phyloP scores from a whole-genome alignment of 768 basidiomycete genomes.

The Xanthoconium stramineum region DNA sequence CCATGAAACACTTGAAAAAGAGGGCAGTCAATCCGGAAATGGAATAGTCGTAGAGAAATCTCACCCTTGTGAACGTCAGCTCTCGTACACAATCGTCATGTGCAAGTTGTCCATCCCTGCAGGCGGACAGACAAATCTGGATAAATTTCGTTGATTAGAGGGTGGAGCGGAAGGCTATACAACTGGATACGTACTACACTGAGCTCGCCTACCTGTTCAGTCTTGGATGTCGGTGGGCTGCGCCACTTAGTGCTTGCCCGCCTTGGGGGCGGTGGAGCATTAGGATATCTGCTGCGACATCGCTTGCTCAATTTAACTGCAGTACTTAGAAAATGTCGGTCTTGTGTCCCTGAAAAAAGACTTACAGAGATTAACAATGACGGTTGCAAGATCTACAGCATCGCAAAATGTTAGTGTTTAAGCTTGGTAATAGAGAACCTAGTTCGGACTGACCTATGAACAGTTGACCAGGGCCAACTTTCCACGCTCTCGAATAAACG shows the following conservation, averaged over 20 bases:
- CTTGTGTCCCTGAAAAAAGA: background rate
- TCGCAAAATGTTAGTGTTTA: background rate
- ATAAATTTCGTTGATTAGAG: background rate
- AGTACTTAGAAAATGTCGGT: background rate
- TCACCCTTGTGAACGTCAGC: constrained; percentile 27
- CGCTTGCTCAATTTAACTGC: constrained; percentile 12
- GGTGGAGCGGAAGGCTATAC: background rate
- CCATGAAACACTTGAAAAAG: constrained; percentile 18
- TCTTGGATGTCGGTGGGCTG: constrained; percentile 3
- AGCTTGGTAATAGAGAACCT: background rate
- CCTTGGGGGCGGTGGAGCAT: background rate
- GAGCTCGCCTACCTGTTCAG: constrained; percentile 11
- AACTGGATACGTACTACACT: constrained; percentile 14
- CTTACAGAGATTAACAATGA: constrained; percentile 10
- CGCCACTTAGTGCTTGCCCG: constrained; percentile 6
- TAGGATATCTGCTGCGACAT: background rate
- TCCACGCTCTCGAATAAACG: constrained; percentile 17
- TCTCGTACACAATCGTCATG: constrained; percentile 18
- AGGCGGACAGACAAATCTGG: constrained; percentile 28
- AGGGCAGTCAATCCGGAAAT: background rate
- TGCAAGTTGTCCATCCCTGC: constrained; percentile 24
- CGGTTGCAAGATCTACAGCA: constrained; percentile 6
- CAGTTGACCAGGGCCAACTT: constrained; percentile 6
- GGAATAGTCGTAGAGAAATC: background rate
- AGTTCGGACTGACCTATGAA: constrained; percentile 11